Evolutionary conservation across 306 rosid species (phyloP), one percentile per base, ranked within the genome.

Genomic region (Quillaja saponaria): DNA sequence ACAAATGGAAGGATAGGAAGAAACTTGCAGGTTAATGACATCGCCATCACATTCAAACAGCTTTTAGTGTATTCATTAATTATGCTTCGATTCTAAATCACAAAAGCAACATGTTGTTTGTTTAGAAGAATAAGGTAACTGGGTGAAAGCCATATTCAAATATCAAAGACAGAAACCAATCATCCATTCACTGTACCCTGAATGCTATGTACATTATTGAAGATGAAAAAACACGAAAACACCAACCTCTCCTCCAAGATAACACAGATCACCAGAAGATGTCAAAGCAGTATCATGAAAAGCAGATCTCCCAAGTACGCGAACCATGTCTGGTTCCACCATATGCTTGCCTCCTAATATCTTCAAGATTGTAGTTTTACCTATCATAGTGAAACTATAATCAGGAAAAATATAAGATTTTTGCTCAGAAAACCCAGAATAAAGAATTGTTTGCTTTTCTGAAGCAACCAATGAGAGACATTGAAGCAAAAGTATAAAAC

Each of bases 281-380:
- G 67, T 28, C 38, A 91, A 78, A 58, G 55, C 46, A 18, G 98
- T 91, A 73, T 91, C 94, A 55, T 91, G 96, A 76, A 91, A 91
- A 31, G 98, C 96, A 6, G 96, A 88, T 64, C 95, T 81, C 35
- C 98, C 98, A 10, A 91, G 90, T 3, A 88, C 87, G 3, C 88
- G 92, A 77, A 91, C 90, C 98, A 86, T 88, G 61, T 62, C 74
- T 4, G 88, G 98, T 4, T 91, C 96, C 52, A 88, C 98, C 96
- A 91, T 61, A 79, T 91, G 96, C 76, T 91, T 91, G 46, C 96
- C 96, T 61, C 95, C 98, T 42, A 91, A 42, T 58, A 92, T 88
- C 92, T 86, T 92, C 19, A 88, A 73, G 16, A 92, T 81, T 7
- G 96, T 86, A 3, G 96, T 91, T 70, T 91, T 88, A 0, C 95